Evolutionary conservation across 1,284 basidiomycete species (phyloP), one percentile per base, ranked within the genome.

Genomic region (Chalciporus sp.): DNA sequence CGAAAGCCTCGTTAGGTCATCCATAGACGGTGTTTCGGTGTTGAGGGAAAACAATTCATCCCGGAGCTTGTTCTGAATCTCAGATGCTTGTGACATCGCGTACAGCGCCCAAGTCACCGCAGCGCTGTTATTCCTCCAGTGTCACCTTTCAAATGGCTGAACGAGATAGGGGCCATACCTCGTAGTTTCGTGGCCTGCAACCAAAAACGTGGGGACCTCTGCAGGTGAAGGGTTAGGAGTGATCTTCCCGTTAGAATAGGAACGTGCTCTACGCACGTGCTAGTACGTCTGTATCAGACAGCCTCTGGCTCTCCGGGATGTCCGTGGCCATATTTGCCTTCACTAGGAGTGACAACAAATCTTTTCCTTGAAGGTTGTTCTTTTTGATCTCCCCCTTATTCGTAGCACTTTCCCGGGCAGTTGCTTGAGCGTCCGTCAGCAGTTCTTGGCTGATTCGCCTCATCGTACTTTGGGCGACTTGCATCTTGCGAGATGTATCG

Each of bases 181-280:
- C 0, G 84, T 88, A 0, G 92, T 94, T 66, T 94, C 91, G 67
- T 93, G 88, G 0, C 92, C 92, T 4, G 85, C 84, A 4, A 83
- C 72, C 3, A 88, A 49, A 42, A 53, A 61, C 9, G 63, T 67
- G 16, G 63, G 67, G 12, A 77, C 66, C 68, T 77, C 75, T 76
- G 57, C 33, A 39, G 2, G 8, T 29, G 9, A 29, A 29, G 11
- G 2, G 28, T 29, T 11, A 29, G 28, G 28, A 2, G 8, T 9
- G 28, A 4, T 11, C 28, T 29, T 29, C 11, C 8, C 28, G 28
- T 29, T 7, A 29, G 11, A 4, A 29, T 11, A 29, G 11, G 28
- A 29, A 11, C 3, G 11, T 29, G 2, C 4, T 29, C 9, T 29
- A 29, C 28, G 28, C 28, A 83, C 91, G 91, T 8, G 84, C 82